Percentiles rank a stretch among this genome's conserved stretches.
Conservation (phyloP, 2,329 filamentous ascomycete genomes). For the Aureobasidium sp. region DNA sequence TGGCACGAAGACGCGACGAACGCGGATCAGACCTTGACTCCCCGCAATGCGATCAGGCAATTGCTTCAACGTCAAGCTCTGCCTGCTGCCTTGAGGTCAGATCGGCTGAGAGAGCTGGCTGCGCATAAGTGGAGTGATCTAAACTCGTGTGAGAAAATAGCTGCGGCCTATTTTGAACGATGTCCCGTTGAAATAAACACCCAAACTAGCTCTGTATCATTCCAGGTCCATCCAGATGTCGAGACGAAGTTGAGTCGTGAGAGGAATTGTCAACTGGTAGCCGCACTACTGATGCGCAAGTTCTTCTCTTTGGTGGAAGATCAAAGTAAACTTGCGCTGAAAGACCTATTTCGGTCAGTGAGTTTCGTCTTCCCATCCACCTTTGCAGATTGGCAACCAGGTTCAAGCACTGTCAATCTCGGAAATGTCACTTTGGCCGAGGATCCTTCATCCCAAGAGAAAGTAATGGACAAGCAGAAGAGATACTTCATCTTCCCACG, state of each 20-base stretch:
- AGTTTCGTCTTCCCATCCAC: slow-evolving; percentile 36
- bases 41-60: slow-evolving; percentile 72
- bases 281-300: slow-evolving; percentile 41
- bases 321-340: slow-evolving; percentile 35
- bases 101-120: slow-evolving; percentile 56
- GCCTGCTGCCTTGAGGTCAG: slow-evolving; percentile 62
- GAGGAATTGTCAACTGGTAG: slow-evolving; percentile 19
- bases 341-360: slow-evolving; percentile 37
- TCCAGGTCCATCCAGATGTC: slow-evolving; percentile 14
- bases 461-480: not conserved
- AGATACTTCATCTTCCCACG: not conserved
- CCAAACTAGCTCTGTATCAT: slow-evolving; percentile 25
- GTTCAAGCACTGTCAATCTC: not conserved
- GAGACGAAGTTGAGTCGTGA: not conserved
- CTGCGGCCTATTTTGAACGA: slow-evolving; percentile 47
- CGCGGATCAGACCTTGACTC: slow-evolving; percentile 64
- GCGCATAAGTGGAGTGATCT: slow-evolving; percentile 43
- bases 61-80: slow-evolving; percentile 53
- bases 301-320: slow-evolving; percentile 46
- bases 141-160: slow-evolving; percentile 44
- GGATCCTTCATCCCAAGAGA: not conserved
- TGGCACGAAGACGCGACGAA: slow-evolving; percentile 91
- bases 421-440: not conserved
- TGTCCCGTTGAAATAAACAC: slow-evolving; percentile 41
- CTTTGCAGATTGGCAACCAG: not conserved